These are phyloP conservation scores for Trichosporon asahii DNA, from an alignment of 1,284 basidiomycete genomes.

Conservation along the genomic window DNA sequence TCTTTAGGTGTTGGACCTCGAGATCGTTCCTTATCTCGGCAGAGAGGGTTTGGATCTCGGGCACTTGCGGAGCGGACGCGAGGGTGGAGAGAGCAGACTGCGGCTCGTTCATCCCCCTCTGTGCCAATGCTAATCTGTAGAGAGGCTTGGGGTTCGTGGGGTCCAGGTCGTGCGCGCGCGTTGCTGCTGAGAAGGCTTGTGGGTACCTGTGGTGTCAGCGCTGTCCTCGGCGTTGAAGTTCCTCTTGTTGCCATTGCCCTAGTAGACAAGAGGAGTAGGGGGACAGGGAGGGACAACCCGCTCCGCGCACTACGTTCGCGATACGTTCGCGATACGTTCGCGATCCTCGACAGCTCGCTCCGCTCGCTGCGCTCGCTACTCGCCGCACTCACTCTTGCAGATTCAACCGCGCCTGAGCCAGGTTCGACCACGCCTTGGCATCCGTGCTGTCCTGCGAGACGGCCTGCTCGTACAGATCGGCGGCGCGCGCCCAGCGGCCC, in stretches of 20 bases:
- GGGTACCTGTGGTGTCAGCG: conserved; percentile 33
- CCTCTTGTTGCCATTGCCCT: too few species aligned
- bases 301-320: too few species aligned
- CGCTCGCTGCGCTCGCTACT: too few species aligned
- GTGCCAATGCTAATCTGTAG: conserved; percentile 43
- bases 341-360: too few species aligned
- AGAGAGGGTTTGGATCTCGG: neutral
- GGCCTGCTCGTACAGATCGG: conserved; percentile 45
- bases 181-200: conserved; percentile 43
- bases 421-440: conserved; percentile 41
- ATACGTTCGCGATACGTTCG: too few species aligned
- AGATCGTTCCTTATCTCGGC: neutral
- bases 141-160: conserved; percentile 44
- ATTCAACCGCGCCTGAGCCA: conserved; percentile 50
- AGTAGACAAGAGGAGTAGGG: too few species aligned
- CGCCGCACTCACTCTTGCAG: conserved; percentile 44
- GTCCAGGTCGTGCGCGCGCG: conserved; percentile 32
- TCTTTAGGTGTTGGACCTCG: neutral
- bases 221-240: too few species aligned
- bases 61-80: neutral
- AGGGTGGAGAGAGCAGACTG: neutral
- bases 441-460: conserved; percentile 37
- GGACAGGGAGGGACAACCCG: too few species aligned
- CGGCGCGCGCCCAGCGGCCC: conserved; percentile 46
- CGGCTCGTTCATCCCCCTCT: conserved; percentile 10